Conservation (phyloP, 768 basidiomycete genomes). For the Phylloporus sp. region DNA sequence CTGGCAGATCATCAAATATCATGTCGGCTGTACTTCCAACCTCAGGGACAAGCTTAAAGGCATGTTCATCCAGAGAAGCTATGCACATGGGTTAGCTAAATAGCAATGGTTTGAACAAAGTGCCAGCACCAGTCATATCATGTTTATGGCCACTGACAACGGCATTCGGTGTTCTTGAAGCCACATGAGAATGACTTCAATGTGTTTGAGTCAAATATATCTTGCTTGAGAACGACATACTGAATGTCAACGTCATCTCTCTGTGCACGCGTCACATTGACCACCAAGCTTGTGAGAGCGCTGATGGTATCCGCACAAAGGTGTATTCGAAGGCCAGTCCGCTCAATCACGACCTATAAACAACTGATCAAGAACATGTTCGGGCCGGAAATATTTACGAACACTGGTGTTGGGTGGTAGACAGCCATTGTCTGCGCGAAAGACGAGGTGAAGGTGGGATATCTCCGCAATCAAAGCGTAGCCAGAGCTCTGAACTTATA, state of each 20-base stretch:
- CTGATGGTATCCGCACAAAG: constrained; percentile 75
- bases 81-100: constrained; percentile 3
- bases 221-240: constrained; percentile 13
- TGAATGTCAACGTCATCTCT: constrained; percentile 26
- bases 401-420: constrained; percentile 38
- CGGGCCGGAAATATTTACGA: constrained; percentile 15
- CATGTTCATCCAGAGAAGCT: constrained; percentile 79
- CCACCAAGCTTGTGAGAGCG: constrained; percentile 51
- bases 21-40: constrained; percentile 80
- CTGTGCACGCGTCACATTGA: constrained; percentile 46
- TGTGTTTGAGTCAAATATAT: background rate
- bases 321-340: constrained; percentile 51
- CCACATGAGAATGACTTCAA: constrained; percentile 8
- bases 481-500: constrained; percentile 43
- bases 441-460: constrained; percentile 41
- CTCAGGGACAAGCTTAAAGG: constrained; percentile 71
- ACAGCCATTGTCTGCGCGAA: constrained; percentile 28
- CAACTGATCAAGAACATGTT: constrained; percentile 1
- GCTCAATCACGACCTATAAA: constrained; percentile 51
- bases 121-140: constrained; percentile 28
- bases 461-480: constrained; percentile 68
- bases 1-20: constrained; percentile 88
- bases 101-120: background rate
- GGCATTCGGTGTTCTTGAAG: constrained; percentile 6
- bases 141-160: constrained; percentile 3